Conservation (phyloP, 768 basidiomycete genomes). For the Rubroboletus satanas region DNA sequence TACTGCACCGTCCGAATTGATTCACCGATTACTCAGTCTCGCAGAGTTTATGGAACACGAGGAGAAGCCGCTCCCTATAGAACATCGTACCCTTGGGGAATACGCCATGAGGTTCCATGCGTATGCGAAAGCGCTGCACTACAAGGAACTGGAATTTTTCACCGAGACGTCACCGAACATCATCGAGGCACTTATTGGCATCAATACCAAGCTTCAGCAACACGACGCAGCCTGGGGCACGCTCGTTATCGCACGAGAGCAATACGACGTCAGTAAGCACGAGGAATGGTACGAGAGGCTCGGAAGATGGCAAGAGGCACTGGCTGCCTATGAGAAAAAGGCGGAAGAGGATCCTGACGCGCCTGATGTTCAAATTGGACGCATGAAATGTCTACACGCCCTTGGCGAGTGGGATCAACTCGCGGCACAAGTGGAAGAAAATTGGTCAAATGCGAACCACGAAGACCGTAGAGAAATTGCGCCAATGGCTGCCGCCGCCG, state of each 20-base stretch:
- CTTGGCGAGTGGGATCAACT: slow-evolving; percentile 97
- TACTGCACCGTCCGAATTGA: slow-evolving; percentile 79
- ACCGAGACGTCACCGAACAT: slow-evolving; percentile 86
- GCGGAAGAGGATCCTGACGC: slow-evolving; percentile 70
- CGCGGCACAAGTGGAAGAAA: slow-evolving; percentile 78
- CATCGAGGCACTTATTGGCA: slow-evolving; percentile 91
- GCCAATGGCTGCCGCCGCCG: slow-evolving; percentile 94
- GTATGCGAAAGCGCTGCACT: slow-evolving; percentile 96
- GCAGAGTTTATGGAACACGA: slow-evolving; percentile 99
- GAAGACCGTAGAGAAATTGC: slow-evolving; percentile 90
- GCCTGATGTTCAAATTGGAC: slow-evolving; percentile 77
- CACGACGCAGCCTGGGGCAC: slow-evolving; percentile 99
- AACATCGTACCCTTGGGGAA: slow-evolving; percentile 88
- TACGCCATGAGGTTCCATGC: slow-evolving; percentile 92
- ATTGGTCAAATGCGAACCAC: slow-evolving; percentile 78
- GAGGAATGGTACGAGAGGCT: slow-evolving; percentile 99
- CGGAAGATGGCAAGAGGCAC: slow-evolving; percentile 92
- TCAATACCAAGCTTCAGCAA: slow-evolving; percentile 95
- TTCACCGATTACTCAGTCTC: slow-evolving; percentile 86
- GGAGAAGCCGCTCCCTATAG: slow-evolving; percentile 91
- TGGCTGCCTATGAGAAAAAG: slow-evolving; percentile 79
- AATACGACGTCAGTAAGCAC: slow-evolving; percentile 87
- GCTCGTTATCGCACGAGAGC: slow-evolving; percentile 81
- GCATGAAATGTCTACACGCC: slow-evolving; percentile 95
- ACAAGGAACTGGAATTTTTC: slow-evolving; percentile 97